Base-by-base conservation (phyloP, 768 basidiomycete genomes). In the Mycena epipterygia region DNA sequence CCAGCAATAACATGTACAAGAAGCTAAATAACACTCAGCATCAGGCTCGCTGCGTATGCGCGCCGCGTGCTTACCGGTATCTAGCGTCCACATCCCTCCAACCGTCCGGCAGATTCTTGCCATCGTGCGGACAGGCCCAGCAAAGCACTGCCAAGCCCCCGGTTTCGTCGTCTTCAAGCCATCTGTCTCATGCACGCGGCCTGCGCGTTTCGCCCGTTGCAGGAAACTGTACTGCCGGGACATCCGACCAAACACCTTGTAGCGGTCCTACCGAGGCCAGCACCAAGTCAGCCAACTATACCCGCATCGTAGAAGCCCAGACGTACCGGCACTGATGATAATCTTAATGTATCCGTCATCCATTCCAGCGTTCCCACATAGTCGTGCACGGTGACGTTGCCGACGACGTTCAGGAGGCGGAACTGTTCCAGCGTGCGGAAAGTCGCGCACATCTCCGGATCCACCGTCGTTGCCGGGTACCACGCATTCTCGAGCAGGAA, bases 101-200 rank as follows among this genome's bases (percentile, higher is more conserved):
- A 7, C 68, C 66, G 2, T 61, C 57, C 1, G 77, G 77, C 7
- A 78, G 46, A 57, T 78, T 77, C 35, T 66, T 63, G 1, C 60
- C 63, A 9, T 60, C 32, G n/a, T 69, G 68, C 0, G 75, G 77
- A 55, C 77, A 78, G 2, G 77, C 69, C 64, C 76, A 77, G 37
- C 77, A 78, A 29, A 37, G n/a, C 13, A 77, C 71, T 1, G 69
- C 69, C 2, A 64, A 25, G 14, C 30, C 30, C 57, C 56, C 25
- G 27, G 61, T 27, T n/a, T 44, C 53, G 12, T 59, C 33, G 12
- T 42, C 23, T 32, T 33, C 2, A 69, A 27, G 35, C 49, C 71
- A 53, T 37, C 16, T 13, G 39, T 44, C 48, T 21, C 53, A 46
- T 35, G 70, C 14, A 25, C 64, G 5, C 61, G 62, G 48, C 58